Base-by-base conservation (phyloP, 768 basidiomycete species). In the Trichaptum fuscoviolaceum region DNA sequence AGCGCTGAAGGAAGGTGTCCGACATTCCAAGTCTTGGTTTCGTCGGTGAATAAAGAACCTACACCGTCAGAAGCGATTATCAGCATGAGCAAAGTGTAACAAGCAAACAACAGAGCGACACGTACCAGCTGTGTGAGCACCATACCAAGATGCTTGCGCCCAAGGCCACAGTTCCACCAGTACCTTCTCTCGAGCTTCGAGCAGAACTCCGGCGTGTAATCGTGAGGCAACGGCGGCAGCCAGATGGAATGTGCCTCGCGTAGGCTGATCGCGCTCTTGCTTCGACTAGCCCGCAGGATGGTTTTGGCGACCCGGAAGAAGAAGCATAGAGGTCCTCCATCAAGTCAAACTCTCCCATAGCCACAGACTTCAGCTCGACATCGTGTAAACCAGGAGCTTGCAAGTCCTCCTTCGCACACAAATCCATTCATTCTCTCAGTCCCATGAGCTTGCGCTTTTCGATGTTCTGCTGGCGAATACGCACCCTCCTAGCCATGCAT, bases 151-250 rank as follows among this genome's bases (percentile, higher is more conserved):
- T n/a, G 95, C 83, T 69, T n/a, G n/a, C 89, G 91, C 4, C 94
- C 93, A 3, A 96, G 76, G 0, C 94, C 89, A 76, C 93, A 88
- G 69, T 92, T 95, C 64, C 95, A 83, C 97, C 97, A 99, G 76
- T 88, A 98, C 65, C 89, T 84, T 34, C 95, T 82, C 78, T 98
- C 96, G 23, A 99, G 82, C 68, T 89, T 87, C 67, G 87, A 85
- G 75, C 96, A 97, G 68, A 93, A 91, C 68, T 96, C 95, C 15
- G 85, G 83, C 0, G 92, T 95, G 72, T 95, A 99, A 74, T 98
- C 95, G 18, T 82, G 78, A 0, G 87, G 73, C 8, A 79, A 82
- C 0, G 83, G 79, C 8, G 95, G 95, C 7, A 96, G 77, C 95
- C 95, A 97, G 67, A 89, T 87, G 7, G 79, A 79, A 57, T 82